Conservation (phyloP, 83 land plant species). For the Isoetes engelmannii region DNA sequence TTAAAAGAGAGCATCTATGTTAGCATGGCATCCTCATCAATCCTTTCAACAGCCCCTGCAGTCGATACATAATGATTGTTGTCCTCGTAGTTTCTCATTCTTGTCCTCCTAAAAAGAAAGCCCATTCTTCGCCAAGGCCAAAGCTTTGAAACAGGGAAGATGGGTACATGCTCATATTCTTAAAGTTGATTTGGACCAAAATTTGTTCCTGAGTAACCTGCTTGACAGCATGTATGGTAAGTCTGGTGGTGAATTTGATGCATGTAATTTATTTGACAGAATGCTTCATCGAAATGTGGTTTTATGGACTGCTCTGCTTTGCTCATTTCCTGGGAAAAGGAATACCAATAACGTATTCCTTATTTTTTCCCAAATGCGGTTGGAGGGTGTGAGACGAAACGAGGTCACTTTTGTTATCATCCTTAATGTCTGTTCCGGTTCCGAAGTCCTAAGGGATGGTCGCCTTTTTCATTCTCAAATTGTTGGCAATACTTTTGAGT, state of each 20-base stretch:
- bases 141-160: no score
- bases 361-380: background rate
- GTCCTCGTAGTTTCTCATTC: no score
- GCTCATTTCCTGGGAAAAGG: background rate
- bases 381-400: background rate
- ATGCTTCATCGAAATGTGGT: background rate
- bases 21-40: no score
- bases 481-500: background rate
- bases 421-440: background rate
- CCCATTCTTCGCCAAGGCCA: no score
- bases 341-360: background rate
- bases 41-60: no score
- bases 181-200: no score
- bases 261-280: background rate
- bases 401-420: slow-evolving; percentile 4
- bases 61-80: no score
- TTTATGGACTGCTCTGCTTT: background rate
- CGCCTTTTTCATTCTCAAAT: slow-evolving; percentile 1
- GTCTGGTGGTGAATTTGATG: background rate
- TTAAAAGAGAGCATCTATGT: no score
- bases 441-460: background rate
- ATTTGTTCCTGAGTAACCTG: no score
- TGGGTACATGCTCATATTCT: no score
- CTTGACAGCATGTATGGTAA: no score
- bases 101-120: no score